phyloP scores from a whole-genome alignment of 257 asterid species.

The Solanum commersonii region DNA sequence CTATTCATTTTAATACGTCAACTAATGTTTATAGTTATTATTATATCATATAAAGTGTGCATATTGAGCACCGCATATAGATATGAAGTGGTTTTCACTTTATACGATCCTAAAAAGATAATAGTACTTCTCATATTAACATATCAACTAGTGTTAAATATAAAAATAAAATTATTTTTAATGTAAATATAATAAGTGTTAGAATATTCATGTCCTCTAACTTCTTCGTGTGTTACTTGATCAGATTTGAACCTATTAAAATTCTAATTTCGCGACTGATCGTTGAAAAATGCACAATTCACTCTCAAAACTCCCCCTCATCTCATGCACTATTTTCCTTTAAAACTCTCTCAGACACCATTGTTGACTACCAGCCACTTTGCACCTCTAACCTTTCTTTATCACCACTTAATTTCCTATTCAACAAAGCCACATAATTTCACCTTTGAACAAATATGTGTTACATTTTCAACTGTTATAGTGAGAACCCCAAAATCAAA shows the following conservation, averaged over 20 bases:
- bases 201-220: too few species aligned
- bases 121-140: too few species aligned
- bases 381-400: not conserved
- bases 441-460: not conserved
- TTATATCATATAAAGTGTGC: not conserved
- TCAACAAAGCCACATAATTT: not conserved
- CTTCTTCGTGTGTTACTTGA: too few species aligned
- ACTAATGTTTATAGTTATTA: too few species aligned
- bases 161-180: too few species aligned
- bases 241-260: too few species aligned
- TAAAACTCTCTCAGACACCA: not conserved
- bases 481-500: not conserved
- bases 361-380: not conserved
- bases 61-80: accelerated
- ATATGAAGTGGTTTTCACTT: accelerated
- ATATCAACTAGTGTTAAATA: not conserved
- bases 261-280: not conserved
- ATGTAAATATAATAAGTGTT: too few species aligned
- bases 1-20: too few species aligned
- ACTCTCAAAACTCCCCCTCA: not conserved
- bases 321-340: not conserved
- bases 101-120: too few species aligned
- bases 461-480: not conserved
- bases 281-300: not conserved
- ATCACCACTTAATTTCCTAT: not conserved